These are phyloP conservation scores for Naumovozyma castellii DNA, from an alignment of 805 yeast genomes.

Conservation along the genomic window DNA sequence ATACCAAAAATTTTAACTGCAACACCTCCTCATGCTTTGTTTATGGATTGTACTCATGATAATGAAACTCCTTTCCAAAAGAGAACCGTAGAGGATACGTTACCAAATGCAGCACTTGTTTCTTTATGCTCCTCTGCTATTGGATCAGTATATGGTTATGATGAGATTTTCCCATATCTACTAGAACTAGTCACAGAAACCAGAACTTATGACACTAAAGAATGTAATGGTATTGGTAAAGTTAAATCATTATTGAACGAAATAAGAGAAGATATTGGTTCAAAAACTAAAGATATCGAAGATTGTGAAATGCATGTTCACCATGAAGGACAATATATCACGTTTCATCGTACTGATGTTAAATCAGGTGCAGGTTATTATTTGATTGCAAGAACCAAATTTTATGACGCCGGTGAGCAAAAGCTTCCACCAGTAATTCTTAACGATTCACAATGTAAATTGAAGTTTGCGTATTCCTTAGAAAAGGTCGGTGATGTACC, in stretches of 20 bases:
- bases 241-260: conserved; percentile 54
- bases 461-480: conserved; percentile 50
- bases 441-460: conserved; percentile 50
- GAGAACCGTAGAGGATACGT: conserved; percentile 87
- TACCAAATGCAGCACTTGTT: conserved; percentile 91
- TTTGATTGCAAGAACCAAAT: conserved; percentile 79
- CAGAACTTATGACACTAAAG: conserved; percentile 45
- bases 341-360: conserved; percentile 79
- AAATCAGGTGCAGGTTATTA: conserved; percentile 83
- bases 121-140: conserved; percentile 88
- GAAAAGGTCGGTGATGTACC: conserved; percentile 42
- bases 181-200: conserved; percentile 73
- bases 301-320: conserved; percentile 92
- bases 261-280: conserved; percentile 49
- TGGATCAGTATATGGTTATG: conserved; percentile 90
- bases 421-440: conserved; percentile 46
- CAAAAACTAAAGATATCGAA: conserved; percentile 34
- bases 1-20: conserved; percentile 58
- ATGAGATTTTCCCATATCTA: conserved; percentile 78
- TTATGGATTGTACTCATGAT: conserved; percentile 98
- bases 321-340: conserved; percentile 85
- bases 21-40: conserved; percentile 82
- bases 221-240: conserved; percentile 55
- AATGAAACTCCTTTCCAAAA: conserved; percentile 83
- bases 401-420: conserved; percentile 43